Conservation (phyloP, 2,329 filamentous ascomycete species). For the Basipetospora chlamydospora region DNA sequence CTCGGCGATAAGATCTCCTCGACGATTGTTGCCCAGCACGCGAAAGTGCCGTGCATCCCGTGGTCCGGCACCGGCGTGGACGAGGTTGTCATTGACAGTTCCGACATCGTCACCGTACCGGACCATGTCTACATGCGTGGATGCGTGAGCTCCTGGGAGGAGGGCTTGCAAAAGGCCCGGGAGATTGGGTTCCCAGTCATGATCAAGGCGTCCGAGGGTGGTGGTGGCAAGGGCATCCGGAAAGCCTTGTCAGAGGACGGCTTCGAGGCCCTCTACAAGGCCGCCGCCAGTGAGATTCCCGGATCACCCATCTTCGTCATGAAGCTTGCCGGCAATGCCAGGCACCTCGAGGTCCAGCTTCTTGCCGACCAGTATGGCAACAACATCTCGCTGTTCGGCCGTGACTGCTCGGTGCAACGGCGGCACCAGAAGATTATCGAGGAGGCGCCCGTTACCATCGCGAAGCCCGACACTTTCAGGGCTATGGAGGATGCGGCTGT, state of each 20-base stretch:
- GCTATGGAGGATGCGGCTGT: slow-evolving; percentile 96
- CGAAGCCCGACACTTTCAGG: slow-evolving; percentile 76
- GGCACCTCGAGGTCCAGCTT: slow-evolving; percentile 94
- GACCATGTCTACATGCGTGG: slow-evolving; percentile 79
- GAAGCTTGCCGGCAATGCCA: slow-evolving; percentile 93
- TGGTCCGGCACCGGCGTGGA: slow-evolving; percentile 94
- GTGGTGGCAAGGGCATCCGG: slow-evolving; percentile 97
- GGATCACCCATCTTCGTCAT: slow-evolving; percentile 99
- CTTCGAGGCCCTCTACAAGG: slow-evolving; percentile 82
- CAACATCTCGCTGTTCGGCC: slow-evolving; percentile 96
- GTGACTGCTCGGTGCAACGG: slow-evolving; percentile 97
- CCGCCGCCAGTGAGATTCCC: slow-evolving; percentile 91
- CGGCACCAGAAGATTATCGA: slow-evolving; percentile 99
- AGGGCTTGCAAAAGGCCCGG: slow-evolving; percentile 74
- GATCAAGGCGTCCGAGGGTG: slow-evolving; percentile 99
- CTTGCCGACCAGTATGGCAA: slow-evolving; percentile 98
- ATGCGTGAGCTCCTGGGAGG: slow-evolving; percentile 77
- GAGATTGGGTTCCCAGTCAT: slow-evolving; percentile 97
- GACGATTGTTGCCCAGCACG: slow-evolving; percentile 97
- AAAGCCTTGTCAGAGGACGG: slow-evolving; percentile 78
- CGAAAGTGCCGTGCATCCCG: slow-evolving; percentile 91
- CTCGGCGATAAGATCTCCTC: slow-evolving; percentile 99
- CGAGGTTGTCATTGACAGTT: slow-evolving; percentile 59
- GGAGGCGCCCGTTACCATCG: slow-evolving; percentile 94
- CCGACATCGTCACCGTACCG: slow-evolving; percentile 83